Evolutionary conservation across 768 basidiomycete genomes (phyloP), one percentile per base, ranked within the genome.

Genomic region (Gloeopeniophorella convolvens): DNA sequence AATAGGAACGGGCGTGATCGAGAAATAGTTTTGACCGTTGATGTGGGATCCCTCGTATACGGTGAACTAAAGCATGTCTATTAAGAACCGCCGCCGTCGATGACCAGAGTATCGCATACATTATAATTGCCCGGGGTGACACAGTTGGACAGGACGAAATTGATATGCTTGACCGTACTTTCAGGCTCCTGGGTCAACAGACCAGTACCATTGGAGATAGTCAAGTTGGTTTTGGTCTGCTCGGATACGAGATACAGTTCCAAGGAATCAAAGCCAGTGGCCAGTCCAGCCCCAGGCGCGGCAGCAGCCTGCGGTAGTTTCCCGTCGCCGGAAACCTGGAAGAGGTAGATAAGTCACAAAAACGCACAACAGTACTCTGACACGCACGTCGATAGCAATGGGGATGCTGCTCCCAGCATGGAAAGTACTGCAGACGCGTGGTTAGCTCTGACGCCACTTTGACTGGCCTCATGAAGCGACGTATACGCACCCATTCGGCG

Each of bases 171-270:
- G 24, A 77, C 75, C 16, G 72, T 72, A 53, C 67, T 69, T 16
- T 73, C 72, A 6, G 56, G 62, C 50, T 76, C 73, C 31, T 67
- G 65, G 2, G 61, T 59, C 13, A 77, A 63, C 32, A 77, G 59
- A 20, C 55, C 62, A 7, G 73, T 52, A 3, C 71, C 70, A 15
- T 59, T 45, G n/a, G 74, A 71, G 15, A 78, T 70, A 6, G 74
- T 76, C 5, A 73, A 39, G 56, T 78, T 77, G 46, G 68, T 39
- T 20, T 66, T 62, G 39, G 62, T 65, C 31, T 65, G 51, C 16
- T 65, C 60, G 12, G 77, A 78, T 11, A 74, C 68, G 28, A 77
- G 66, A 54, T 70, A 77, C 15, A 77, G 67, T 44, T 75, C 69
- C 20, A 77, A 62, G 15, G 62, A 62, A 51, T 71, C 66, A 58